Conservation (phyloP, 306 rosid genomes). For the Vigna mungo region DNA sequence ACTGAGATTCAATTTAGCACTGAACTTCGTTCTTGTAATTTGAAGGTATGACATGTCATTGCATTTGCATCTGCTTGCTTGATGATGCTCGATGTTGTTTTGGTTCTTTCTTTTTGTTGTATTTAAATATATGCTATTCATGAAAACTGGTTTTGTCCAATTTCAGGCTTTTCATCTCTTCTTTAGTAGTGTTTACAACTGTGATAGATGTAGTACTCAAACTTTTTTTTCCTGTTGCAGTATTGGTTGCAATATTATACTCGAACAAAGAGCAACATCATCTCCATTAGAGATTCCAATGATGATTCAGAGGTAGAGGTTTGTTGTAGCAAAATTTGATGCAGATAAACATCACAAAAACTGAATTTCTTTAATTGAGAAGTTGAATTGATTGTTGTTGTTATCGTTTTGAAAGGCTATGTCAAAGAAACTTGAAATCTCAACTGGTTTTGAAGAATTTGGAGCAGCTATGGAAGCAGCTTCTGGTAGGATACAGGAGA, state of each 20-base stretch:
- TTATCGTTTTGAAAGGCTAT: constrained; percentile 51
- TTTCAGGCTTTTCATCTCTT: constrained; percentile 25
- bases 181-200: constrained; percentile 26
- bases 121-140: constrained; percentile 24
- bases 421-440: constrained; percentile 53
- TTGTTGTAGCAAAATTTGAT: constrained; percentile 24
- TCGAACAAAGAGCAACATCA: constrained; percentile 59
- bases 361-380: constrained; percentile 12
- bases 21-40: constrained; percentile 67
- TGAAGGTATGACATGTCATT: constrained; percentile 63
- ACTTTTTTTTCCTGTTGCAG: constrained; percentile 56
- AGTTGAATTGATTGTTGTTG: constrained; percentile 43
- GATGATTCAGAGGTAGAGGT: constrained; percentile 62
- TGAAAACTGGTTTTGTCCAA: not conserved
- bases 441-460: constrained; percentile 67
- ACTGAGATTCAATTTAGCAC: constrained; percentile 61
- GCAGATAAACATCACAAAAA: not conserved
- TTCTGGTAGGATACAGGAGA: constrained; percentile 45
- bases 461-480: constrained; percentile 72
- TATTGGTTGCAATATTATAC: constrained; percentile 67
- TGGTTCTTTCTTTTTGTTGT: constrained; percentile 36
- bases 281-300: constrained; percentile 60
- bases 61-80: not conserved
- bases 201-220: constrained; percentile 13
- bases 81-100: constrained; percentile 17